Evolutionary conservation across 768 basidiomycete species (phyloP).

Genomic region (Boletus reticulatus): DNA sequence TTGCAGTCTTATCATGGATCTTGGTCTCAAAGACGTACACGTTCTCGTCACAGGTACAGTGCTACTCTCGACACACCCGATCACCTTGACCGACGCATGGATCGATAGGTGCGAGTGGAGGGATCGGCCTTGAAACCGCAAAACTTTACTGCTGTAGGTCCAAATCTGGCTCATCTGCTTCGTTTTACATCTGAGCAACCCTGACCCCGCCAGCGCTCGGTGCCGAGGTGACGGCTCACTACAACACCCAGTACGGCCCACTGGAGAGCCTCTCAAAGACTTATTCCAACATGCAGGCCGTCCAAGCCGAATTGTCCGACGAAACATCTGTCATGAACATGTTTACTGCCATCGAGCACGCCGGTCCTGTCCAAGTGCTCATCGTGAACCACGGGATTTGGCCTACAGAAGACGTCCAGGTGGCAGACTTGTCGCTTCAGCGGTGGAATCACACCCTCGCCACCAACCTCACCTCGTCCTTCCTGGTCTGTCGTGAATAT

Average conservation of each 20-base stretch:
- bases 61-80: neutral
- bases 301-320: conserved; percentile 58
- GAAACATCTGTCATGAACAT: conserved; percentile 53
- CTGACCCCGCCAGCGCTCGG: conserved; percentile 51
- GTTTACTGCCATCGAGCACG: conserved; percentile 41
- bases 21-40: conserved; percentile 58
- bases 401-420: conserved; percentile 41
- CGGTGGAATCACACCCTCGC: conserved; percentile 63
- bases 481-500: conserved; percentile 65
- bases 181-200: neutral
- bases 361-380: conserved; percentile 53
- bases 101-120: conserved; percentile 64
- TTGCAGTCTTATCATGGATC: conserved; percentile 49
- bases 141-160: conserved; percentile 53
- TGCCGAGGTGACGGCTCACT: conserved; percentile 71
- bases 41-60: conserved; percentile 63
- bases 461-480: conserved; percentile 64
- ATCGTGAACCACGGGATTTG: conserved; percentile 64
- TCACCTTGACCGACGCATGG: neutral
- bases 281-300: conserved; percentile 34
- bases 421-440: conserved; percentile 57
- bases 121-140: conserved; percentile 66
- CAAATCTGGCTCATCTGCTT: neutral
- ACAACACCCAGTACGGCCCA: conserved; percentile 49
- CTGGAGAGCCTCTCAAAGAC: conserved; percentile 40